Evolutionary conservation across 2,329 filamentous ascomycete genomes (phyloP).

Genomic region (Truncatella angustata): DNA sequence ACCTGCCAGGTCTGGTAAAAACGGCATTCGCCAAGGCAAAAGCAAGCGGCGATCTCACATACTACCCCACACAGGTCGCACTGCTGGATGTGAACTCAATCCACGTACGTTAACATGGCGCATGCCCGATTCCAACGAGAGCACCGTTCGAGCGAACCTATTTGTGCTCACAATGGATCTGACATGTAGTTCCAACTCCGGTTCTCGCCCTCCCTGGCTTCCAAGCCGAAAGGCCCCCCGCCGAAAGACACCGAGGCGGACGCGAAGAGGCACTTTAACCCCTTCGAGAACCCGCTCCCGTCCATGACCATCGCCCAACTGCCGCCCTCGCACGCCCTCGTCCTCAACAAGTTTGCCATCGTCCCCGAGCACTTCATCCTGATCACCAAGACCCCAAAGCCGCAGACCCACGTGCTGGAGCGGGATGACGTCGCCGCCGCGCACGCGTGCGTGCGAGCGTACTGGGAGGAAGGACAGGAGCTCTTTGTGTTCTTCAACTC

Average conservation of each 20-base stretch:
- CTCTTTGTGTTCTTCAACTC: conserved; percentile 71
- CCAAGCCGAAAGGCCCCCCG: conserved; percentile 57
- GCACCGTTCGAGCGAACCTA: neutral
- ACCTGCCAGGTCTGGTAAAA: conserved; percentile 51
- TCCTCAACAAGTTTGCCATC: conserved; percentile 75
- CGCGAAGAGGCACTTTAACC: conserved; percentile 51
- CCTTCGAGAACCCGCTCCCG: conserved; percentile 60
- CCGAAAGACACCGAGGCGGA: conserved; percentile 27
- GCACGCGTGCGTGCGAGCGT: conserved; percentile 60
- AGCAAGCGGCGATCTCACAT: conserved; percentile 47
- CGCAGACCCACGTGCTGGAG: conserved; percentile 65
- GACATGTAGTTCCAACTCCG: conserved; percentile 65
- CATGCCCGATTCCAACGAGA: neutral
- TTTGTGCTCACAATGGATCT: neutral
- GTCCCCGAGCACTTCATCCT: conserved; percentile 72
- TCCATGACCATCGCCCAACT: conserved; percentile 53
- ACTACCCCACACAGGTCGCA: conserved; percentile 53
- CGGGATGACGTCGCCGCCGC: conserved; percentile 58
- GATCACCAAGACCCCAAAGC: conserved; percentile 60
- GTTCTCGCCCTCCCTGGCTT: conserved; percentile 66
- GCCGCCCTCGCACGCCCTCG: conserved; percentile 56
- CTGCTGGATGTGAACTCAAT: conserved; percentile 42
- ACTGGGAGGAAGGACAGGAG: conserved; percentile 34
- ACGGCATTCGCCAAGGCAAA: conserved; percentile 47
- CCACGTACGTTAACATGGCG: conserved; percentile 43